Base-by-base conservation (phyloP, 2,329 filamentous ascomycete genomes). In the Sporothrix protearum region DNA sequence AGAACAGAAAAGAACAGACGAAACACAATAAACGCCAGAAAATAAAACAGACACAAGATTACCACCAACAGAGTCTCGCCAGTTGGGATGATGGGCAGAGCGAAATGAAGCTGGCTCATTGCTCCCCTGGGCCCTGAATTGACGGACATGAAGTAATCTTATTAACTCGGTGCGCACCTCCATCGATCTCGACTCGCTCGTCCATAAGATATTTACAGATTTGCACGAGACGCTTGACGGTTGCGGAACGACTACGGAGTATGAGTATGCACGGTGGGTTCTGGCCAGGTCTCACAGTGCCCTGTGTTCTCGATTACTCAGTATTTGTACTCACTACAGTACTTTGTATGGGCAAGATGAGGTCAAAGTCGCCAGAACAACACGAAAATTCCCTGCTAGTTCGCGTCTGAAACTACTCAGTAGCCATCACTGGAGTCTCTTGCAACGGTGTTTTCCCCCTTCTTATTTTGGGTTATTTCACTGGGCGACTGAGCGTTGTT, bases 1-100 rank as follows among this genome's bases (percentile, higher is more conserved):
- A 47, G 42, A 64, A 47, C 16, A 47, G 63, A 22, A 66, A 30
- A 33, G 42, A 66, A 28, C 25, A 12, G 63, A 33, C 63, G 42
- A 49, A 49, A 30, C 16, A 33, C 1, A 53, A 12, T 16, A 16
- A 30, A 14, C n/a, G 33, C 59, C 59, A 64, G n/a, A 64, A 63
- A 64, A 64, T 64, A 64, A 63, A 63, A 64, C 36, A 45, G 59
- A 64, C 36, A 39, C 7, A 22, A 28, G 59, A 64, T 64, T 36
- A 64, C 16, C 59, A 14, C 59, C 59, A 39, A 45, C 36, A 25
- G 7, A 28, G 59, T 64, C 59, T 64, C 36, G 53, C 55, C 4
- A 61, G 55, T 9, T 39, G 3, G 16, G n/a, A 39, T 22, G 33
- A 33, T 57, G 28, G 12, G 28, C 53, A 33, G 14, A 19, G 53